Evolutionary conservation across 169 alveolate genomes (phyloP).

Genomic region (Ichthyophthirius multifiliis): DNA sequence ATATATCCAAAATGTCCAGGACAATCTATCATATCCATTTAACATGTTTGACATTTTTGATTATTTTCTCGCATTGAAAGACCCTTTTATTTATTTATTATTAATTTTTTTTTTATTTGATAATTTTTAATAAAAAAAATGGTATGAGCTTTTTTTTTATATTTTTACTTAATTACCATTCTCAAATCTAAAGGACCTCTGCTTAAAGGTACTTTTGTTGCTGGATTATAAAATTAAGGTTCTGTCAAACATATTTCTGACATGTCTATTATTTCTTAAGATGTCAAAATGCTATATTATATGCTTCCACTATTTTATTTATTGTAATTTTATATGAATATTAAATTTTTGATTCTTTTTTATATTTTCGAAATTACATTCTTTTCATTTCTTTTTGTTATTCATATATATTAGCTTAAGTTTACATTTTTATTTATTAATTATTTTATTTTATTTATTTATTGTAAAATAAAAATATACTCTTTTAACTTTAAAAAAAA

Average conservation of each 20-base stretch:
- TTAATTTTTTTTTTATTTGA: neutral
- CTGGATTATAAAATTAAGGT: neutral
- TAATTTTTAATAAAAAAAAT: neutral
- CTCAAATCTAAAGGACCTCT: conserved; percentile 70
- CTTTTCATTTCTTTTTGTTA: no score
- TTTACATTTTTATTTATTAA: no score
- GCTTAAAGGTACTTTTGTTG: conserved; percentile 29
- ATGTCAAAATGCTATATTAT: neutral
- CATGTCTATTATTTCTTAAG: neutral
- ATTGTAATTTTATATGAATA: no score
- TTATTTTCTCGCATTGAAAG: conserved; percentile 51
- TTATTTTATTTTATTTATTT: no score
- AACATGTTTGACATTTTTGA: conserved; percentile 89
- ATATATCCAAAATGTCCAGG: conserved; percentile 99
- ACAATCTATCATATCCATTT: conserved; percentile 87
- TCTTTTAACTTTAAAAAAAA: no score
- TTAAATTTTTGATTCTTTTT: no score
- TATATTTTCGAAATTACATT: no score
- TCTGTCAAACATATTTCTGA: neutral
- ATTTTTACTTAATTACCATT: conserved; percentile 43
- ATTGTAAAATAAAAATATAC: no score
- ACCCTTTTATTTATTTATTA: neutral
- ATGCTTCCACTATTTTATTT: neutral
- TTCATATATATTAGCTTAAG: no score
- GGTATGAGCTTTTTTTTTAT: neutral